Base-by-base conservation (phyloP, 345 rosid genomes). In the Acer saccharum region DNA sequence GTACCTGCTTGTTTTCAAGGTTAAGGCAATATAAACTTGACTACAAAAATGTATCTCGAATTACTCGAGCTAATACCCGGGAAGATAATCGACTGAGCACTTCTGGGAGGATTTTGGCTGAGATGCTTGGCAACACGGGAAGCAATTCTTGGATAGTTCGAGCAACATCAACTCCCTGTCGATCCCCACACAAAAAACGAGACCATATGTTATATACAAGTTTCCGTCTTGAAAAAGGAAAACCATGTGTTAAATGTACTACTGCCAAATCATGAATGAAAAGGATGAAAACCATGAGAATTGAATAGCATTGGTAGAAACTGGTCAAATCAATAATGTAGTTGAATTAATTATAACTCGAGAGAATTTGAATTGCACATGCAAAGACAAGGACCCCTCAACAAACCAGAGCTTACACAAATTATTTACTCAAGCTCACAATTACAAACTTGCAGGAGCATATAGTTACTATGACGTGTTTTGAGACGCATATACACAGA, bases 41-140 rank as follows among this genome's bases (percentile, higher is more conserved):
- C 83, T 83, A 88, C 90, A 89, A 83, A 85, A 94, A 81, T 66
- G 92, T 72, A 74, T 93, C 97, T 50, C 95, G 87, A 60, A 94
- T 88, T 60, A 93, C 32, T 52, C 97, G 93, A 4, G 98, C 97
- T 79, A 91, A 73, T 65, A 88, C 84, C 46, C 97, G 86, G 62
- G 98, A 93, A 74, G 95, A 87, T 74, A 94, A 88, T 78, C 98
- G 88, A 43, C 84, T 83, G 62, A 91, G 27, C 48, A 94, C 87
- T 65, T 94, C 97, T 6, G 98, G 98, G 10, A 94, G 88, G 75
- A 93, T 85, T 68, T 55, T 88, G 16, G 83, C 93, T 6, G 97
- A 89, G 83, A 93, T 86, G 65, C 97, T 92, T 11, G 97, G 98
- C 85, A 93, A 87, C 77, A 89, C 87, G 0, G 95, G 95, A 75